These are phyloP conservation scores for Colletotrichum theobromicola DNA, from an alignment of 2,329 filamentous ascomycete species.

Conservation along the genomic window DNA sequence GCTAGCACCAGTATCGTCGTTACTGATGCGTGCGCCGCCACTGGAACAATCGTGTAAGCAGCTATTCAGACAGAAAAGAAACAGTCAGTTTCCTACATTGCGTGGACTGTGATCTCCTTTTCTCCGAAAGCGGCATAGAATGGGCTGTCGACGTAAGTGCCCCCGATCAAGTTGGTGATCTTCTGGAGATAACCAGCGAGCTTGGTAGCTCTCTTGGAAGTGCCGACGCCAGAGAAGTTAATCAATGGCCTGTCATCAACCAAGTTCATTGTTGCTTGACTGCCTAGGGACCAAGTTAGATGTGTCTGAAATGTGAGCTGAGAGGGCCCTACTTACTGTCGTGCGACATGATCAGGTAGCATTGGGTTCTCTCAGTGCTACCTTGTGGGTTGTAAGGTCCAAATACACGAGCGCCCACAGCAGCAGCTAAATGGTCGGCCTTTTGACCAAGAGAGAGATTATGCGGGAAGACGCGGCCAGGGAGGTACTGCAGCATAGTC, in stretches of 20 bases:
- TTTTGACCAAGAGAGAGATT: slow-evolving; percentile 43
- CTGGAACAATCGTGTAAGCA: slow-evolving; percentile 15
- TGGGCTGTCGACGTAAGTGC: slow-evolving; percentile 63
- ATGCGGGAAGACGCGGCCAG: slow-evolving; percentile 46
- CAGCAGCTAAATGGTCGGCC: slow-evolving; percentile 51
- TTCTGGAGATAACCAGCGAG: slow-evolving; percentile 58
- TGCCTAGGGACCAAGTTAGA: slow-evolving; percentile 30
- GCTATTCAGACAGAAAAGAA: too few relatives aligned
- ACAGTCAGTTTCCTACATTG: slow-evolving; percentile 47
- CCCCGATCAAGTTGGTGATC: slow-evolving; percentile 63
- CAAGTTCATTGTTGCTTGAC: slow-evolving; percentile 64
- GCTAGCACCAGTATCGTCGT: slow-evolving; percentile 57
- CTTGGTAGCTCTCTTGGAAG: slow-evolving; percentile 57
- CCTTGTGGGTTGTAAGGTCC: slow-evolving; percentile 62
- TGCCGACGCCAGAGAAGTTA: slow-evolving; percentile 63
- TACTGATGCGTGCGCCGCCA: slow-evolving; percentile 66
- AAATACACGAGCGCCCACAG: slow-evolving; percentile 56
- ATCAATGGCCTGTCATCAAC: slow-evolving; percentile 64
- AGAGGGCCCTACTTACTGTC: slow-evolving; percentile 45
- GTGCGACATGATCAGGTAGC: slow-evolving; percentile 72
- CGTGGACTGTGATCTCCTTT: slow-evolving; percentile 69
- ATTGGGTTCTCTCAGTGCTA: slow-evolving; percentile 63
- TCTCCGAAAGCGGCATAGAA: slow-evolving; percentile 59
- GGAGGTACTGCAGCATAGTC: slow-evolving; percentile 59
- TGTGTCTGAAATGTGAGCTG: accelerated